Conservation (phyloP, 768 basidiomycete species). For the Suillus hirtellus region DNA sequence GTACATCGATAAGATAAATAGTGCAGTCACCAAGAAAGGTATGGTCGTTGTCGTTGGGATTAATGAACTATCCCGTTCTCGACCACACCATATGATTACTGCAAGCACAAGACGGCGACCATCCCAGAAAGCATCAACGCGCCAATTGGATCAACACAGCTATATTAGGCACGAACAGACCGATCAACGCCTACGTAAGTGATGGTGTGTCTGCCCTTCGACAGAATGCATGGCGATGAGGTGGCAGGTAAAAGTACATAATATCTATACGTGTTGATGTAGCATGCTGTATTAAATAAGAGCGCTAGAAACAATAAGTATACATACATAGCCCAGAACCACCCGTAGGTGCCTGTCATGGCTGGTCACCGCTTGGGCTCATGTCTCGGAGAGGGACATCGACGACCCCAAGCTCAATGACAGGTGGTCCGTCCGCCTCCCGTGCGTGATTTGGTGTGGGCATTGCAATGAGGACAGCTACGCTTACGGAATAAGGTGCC, state of each 20-base stretch:
- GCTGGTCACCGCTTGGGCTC: not conserved
- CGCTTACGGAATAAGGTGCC: slow-evolving; percentile 29
- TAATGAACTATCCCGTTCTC: not conserved
- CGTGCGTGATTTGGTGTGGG: slow-evolving; percentile 22
- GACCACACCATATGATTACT: not conserved
- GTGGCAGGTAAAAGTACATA: not conserved
- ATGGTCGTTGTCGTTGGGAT: not conserved
- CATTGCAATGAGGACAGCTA: slow-evolving; percentile 49
- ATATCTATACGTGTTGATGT: not conserved
- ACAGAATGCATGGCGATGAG: not conserved
- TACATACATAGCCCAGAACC: not conserved
- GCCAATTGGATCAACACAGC: not conserved
- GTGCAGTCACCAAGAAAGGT: not conserved
- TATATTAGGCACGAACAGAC: not conserved
- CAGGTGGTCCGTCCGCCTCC: slow-evolving; percentile 31
- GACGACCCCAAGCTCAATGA: slow-evolving; percentile 35
- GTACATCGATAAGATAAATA: not conserved
- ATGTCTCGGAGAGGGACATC: slow-evolving; percentile 14
- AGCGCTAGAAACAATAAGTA: not conserved
- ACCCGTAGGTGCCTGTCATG: not conserved
- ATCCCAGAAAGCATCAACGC: not conserved
- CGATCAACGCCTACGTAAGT: not conserved
- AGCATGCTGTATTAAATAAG: not conserved
- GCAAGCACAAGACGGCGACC: not conserved
- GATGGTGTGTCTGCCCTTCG: not conserved